Evolutionary conservation across 2,329 filamentous ascomycete species (phyloP).

Genomic region (Phyllosticta paracitricarpa): DNA sequence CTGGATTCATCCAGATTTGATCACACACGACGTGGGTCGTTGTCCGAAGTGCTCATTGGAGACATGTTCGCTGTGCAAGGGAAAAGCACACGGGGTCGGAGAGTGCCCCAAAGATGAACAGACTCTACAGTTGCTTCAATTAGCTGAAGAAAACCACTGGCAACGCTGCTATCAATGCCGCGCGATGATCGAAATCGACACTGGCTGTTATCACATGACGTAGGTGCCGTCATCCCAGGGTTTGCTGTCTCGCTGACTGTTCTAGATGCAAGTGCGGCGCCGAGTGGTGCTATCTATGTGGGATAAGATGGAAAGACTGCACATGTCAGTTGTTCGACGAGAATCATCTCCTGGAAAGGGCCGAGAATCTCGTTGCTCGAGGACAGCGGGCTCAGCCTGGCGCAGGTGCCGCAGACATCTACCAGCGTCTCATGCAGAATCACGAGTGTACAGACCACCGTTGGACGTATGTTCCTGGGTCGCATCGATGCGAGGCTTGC

Average conservation of each 20-base stretch:
- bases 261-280: slow-evolving; percentile 41
- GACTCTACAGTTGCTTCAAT: slow-evolving; percentile 42
- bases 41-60: background rate
- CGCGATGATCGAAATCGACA: slow-evolving; percentile 50
- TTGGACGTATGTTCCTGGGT: too few relatives aligned
- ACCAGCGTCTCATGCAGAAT: too few relatives aligned
- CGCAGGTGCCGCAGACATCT: too few relatives aligned
- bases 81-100: background rate
- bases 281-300: slow-evolving; percentile 60
- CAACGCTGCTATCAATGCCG: slow-evolving; percentile 55
- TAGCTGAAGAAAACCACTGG: slow-evolving; percentile 53
- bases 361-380: too few relatives aligned
- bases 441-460: too few relatives aligned
- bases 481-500: too few relatives aligned
- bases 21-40: background rate
- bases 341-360: too few relatives aligned
- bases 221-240: slow-evolving; percentile 34
- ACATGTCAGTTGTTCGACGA: slow-evolving; percentile 10
- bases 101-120: slow-evolving; percentile 7
- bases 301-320: slow-evolving; percentile 25
- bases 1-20: slow-evolving; percentile 4
- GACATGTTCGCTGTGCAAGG: slow-evolving; percentile 10
- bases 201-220: slow-evolving; percentile 54
- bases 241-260: background rate
- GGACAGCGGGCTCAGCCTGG: too few relatives aligned